phyloP scores from a whole-genome alignment of 1,284 basidiomycete genomes.

The Irpex lacteus region DNA sequence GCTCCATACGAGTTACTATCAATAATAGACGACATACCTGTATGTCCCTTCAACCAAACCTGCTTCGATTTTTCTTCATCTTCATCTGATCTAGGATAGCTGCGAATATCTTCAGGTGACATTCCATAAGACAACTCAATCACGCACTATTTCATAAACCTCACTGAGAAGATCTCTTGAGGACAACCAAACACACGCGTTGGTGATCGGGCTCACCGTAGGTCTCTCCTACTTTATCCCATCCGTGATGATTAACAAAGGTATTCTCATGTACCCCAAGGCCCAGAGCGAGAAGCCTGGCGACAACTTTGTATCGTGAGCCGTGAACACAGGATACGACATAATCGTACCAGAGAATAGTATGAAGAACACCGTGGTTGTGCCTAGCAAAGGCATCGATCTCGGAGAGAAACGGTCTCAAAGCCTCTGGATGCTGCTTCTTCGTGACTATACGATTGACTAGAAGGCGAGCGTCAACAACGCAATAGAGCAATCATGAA shows the following conservation, averaged over 20 bases:
- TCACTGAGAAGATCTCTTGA: conserved; percentile 29
- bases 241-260: conserved; percentile 31
- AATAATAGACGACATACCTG: conserved; percentile 36
- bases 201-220: conserved; percentile 19
- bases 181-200: background rate
- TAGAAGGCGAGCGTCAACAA: conserved; percentile 3
- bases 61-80: conserved; percentile 54
- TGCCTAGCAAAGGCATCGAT: conserved; percentile 32
- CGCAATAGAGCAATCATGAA: background rate
- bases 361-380: conserved; percentile 29
- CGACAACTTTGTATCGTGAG: background rate
- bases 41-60: conserved; percentile 63
- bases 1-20: background rate
- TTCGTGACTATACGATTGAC: conserved; percentile 24
- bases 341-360: conserved; percentile 18
- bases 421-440: conserved; percentile 32
- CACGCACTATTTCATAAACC: conserved; percentile 56
- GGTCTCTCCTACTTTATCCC: conserved; percentile 27
- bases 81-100: conserved; percentile 44
- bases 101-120: conserved; percentile 10
- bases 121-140: background rate
- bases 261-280: conserved; percentile 35
- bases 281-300: conserved; percentile 42
- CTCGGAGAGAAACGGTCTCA: conserved; percentile 40
- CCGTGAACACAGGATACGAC: background rate